A percentile compares a stretch with the other conserved stretches of the same genome.
Evolutionary conservation across 225 moss, liverwort and hornwort species (phyloP).

Genomic region (Polytrichum formosum): DNA sequence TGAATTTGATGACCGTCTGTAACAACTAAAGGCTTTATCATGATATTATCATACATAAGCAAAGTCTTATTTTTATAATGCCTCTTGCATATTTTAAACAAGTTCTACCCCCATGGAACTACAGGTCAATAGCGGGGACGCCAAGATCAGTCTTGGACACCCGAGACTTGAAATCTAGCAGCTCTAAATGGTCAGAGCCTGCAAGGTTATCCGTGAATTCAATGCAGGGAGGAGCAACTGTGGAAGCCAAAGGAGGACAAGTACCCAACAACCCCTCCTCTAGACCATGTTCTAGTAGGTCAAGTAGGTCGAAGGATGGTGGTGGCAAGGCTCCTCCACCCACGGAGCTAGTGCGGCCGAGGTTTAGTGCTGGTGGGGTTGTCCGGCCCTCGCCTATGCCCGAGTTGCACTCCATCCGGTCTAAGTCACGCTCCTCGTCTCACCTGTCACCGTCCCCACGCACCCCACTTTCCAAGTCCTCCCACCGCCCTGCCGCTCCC

Average conservation of each 20-base stretch:
- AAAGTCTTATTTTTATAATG: no score
- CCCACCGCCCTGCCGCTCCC: not conserved
- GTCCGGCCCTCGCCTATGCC: not conserved
- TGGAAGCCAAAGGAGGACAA: no score
- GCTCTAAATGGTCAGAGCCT: not conserved
- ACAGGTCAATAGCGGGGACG: not conserved
- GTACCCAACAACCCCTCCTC: not conserved
- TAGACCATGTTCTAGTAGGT: not conserved
- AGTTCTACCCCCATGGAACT: no score
- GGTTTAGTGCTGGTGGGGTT: slow-evolving; percentile 1
- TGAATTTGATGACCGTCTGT: no score
- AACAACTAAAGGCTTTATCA: no score
- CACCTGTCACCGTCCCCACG: not conserved
- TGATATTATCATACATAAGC: no score
- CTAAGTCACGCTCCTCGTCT: not conserved
- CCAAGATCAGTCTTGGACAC: not conserved
- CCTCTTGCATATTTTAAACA: no score
- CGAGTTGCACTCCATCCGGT: fast-evolving
- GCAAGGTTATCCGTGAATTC: not conserved
- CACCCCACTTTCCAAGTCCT: not conserved
- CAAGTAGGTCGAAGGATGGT: not conserved
- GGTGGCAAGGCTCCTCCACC: not conserved
- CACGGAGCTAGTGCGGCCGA: not conserved
- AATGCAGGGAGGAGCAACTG: not conserved
- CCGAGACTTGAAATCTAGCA: not conserved